Percentiles rank a stretch among this genome's conserved stretches.
Conservation (phyloP, 768 basidiomycete genomes). For the Porpolomopsis calyptriformis region DNA sequence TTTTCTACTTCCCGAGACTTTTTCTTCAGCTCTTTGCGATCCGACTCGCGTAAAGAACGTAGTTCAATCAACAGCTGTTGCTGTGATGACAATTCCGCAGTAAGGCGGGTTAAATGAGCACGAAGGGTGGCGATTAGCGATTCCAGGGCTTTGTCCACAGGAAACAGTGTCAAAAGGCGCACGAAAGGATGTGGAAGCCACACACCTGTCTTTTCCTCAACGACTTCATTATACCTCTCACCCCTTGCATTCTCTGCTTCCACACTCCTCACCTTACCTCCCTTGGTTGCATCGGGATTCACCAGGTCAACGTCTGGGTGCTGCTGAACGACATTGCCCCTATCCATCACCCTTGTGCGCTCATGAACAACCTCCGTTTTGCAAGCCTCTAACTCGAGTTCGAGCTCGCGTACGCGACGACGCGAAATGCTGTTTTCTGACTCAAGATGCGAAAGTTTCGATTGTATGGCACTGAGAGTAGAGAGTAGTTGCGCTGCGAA, state of each 20-base stretch:
- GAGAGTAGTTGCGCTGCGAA: conserved; percentile 47
- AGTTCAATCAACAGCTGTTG: conserved; percentile 60
- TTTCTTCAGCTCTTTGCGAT: conserved; percentile 43
- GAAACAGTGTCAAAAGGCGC: conserved; percentile 5
- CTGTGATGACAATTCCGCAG: conserved; percentile 69
- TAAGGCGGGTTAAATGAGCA: conserved; percentile 65
- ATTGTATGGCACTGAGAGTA: conserved; percentile 53
- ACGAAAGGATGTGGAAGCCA: conserved; percentile 1
- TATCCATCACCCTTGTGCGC: conserved; percentile 50
- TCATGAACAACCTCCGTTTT: conserved; percentile 74
- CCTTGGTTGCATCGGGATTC: conserved; percentile 21
- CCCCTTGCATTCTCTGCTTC: conserved; percentile 22
- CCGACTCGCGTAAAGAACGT: conserved; percentile 50
- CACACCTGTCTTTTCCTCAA: conserved; percentile 83
- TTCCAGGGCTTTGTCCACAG: conserved; percentile 54
- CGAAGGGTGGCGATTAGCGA: conserved; percentile 65
- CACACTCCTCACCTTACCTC: conserved; percentile 27
- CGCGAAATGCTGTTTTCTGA: conserved; percentile 75
- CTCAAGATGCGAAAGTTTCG: conserved; percentile 63
- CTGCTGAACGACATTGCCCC: conserved; percentile 36
- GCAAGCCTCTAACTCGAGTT: conserved; percentile 75
- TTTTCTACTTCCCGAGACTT: conserved; percentile 58
- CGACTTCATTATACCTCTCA: conserved; percentile 60
- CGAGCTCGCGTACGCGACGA: conserved; percentile 75
- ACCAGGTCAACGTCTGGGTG: conserved; percentile 19